Evolutionary conservation across 306 rosid genomes (phyloP).

Genomic region (Echinosophora koreensis): DNA sequence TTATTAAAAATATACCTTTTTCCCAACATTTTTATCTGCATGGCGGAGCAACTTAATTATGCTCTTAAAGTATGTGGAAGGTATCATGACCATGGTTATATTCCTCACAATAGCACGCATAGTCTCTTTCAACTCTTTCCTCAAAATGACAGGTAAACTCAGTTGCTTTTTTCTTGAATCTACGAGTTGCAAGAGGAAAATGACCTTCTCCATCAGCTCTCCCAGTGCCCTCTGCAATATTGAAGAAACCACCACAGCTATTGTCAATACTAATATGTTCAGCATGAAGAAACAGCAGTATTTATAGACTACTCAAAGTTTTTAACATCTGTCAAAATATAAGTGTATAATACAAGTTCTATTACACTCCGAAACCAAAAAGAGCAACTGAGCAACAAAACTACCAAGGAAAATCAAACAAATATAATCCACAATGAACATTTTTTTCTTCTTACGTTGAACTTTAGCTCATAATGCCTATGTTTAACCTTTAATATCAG

Average conservation of each 20-base stretch:
- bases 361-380: slow-evolving; percentile 5
- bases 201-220: slow-evolving; percentile 78
- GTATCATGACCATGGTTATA: slow-evolving; percentile 60
- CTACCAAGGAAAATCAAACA: slow-evolving; percentile 7
- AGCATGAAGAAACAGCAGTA: slow-evolving; percentile 13
- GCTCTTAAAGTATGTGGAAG: slow-evolving; percentile 71
- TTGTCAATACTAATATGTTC: slow-evolving; percentile 10
- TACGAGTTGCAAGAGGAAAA: slow-evolving; percentile 64
- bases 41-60: slow-evolving; percentile 70
- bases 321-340: slow-evolving; percentile 10
- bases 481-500: slow-evolving; percentile 6
- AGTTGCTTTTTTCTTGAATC: slow-evolving; percentile 65
- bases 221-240: slow-evolving; percentile 65
- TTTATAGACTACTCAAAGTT: slow-evolving; percentile 1
- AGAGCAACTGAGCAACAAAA: slow-evolving; percentile 7
- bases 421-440: background rate
- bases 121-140: slow-evolving; percentile 69
- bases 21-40: slow-evolving; percentile 64
- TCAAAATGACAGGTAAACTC: slow-evolving; percentile 55
- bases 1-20: slow-evolving; percentile 64
- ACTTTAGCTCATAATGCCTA: slow-evolving; percentile 4
- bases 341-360: slow-evolving; percentile 15
- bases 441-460: background rate
- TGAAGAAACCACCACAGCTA: slow-evolving; percentile 31
- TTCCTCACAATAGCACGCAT: slow-evolving; percentile 68